These are phyloP conservation scores for Pseudoscleropodium purum DNA, from an alignment of 225 moss, liverwort and hornwort genomes.

Conservation along the genomic window DNA sequence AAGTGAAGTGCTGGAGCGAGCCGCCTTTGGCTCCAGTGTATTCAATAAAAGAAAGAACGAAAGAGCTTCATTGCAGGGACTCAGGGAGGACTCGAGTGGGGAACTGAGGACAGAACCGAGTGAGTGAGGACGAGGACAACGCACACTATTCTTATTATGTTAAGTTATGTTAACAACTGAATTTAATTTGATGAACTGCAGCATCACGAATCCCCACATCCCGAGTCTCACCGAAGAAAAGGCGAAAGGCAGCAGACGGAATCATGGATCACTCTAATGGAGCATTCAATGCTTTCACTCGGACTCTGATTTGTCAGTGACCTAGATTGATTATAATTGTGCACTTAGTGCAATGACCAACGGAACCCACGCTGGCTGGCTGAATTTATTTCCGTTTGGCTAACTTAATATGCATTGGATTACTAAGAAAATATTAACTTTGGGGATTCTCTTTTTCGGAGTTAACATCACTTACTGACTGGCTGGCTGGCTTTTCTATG, in stretches of 20 bases:
- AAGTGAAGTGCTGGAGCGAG: not conserved
- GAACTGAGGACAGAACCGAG: not conserved
- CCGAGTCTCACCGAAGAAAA: not conserved
- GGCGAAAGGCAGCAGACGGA: not conserved
- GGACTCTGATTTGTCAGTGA: not conserved
- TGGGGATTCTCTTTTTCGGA: not conserved
- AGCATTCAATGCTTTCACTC: not conserved
- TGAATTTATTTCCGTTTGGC: not conserved
- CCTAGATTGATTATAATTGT: not conserved
- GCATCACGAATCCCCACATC: constrained; percentile 4
- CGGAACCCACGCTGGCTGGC: too few relatives aligned
- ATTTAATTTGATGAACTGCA: not conserved
- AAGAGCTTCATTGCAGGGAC: not conserved
- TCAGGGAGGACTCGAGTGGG: not conserved
- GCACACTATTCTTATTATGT: not conserved
- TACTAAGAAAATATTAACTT: not conserved
- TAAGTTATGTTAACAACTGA: too few relatives aligned
- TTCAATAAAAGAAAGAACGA: not conserved
- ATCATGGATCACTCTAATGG: not conserved
- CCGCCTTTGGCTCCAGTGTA: not conserved
- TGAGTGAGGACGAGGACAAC: not conserved
- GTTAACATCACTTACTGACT: not conserved
- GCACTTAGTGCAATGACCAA: not conserved
- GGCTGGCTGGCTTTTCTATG: not conserved
- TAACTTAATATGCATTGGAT: too few relatives aligned